Percentiles rank a stretch among this genome's conserved stretches.
Conservation (phyloP, 257 asterid species). For the Anisodus tanguticus region DNA sequence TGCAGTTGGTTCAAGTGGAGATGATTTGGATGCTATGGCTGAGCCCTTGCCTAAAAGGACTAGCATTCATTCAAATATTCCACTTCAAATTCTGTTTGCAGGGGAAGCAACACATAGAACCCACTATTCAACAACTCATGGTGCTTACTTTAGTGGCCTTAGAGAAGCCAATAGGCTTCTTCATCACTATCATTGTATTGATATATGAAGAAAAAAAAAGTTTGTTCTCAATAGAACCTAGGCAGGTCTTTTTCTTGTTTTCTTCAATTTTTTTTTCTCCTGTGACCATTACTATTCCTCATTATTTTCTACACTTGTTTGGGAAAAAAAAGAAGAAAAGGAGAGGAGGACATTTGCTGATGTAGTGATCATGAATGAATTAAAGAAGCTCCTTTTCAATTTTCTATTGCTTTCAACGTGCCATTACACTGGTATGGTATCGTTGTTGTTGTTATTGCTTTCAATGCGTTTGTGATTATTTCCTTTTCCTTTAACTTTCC, state of each 20-base stretch:
- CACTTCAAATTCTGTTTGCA: slow-evolving; percentile 74
- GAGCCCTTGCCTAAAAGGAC: slow-evolving; percentile 66
- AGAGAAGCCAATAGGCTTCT: slow-evolving; percentile 93
- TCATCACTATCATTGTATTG: slow-evolving; percentile 60
- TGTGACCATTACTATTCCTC: too few species aligned
- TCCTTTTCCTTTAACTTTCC: too few species aligned
- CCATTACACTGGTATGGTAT: too few species aligned
- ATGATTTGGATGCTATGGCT: slow-evolving; percentile 75
- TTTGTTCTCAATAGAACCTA: background rate
- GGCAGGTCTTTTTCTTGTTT: background rate
- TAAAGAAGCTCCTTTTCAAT: too few species aligned
- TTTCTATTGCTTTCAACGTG: background rate
- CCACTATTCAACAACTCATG: slow-evolving; percentile 91
- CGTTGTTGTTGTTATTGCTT: too few species aligned
- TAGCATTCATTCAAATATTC: slow-evolving; percentile 31
- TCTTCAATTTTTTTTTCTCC: background rate
- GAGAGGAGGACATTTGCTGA: too few species aligned
- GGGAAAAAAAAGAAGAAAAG: too few species aligned
- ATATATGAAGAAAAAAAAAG: slow-evolving; percentile 34
- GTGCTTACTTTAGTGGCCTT: slow-evolving; percentile 87
- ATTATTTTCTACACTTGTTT: too few species aligned
- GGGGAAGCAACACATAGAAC: slow-evolving; percentile 94
- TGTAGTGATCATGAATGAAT: too few species aligned
- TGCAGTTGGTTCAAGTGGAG: slow-evolving; percentile 78
- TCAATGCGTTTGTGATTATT: background rate